Percentiles rank a stretch among this genome's conserved stretches.
Conservation (phyloP, 2,329 filamentous ascomycete genomes). For the Raffaelea ambrosiae region DNA sequence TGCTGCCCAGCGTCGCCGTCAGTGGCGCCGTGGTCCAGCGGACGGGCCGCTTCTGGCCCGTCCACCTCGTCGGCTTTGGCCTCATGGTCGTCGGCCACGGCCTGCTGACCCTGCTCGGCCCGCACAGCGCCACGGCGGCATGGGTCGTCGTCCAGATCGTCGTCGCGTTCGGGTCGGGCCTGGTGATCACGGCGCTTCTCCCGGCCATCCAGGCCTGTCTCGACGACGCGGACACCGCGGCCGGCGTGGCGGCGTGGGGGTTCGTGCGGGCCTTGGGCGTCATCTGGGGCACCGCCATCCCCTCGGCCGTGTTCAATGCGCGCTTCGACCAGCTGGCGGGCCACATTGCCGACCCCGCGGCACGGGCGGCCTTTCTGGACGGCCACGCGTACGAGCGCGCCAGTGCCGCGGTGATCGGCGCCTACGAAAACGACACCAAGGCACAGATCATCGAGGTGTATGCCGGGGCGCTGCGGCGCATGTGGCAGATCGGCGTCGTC, state of each 20-base stretch:
- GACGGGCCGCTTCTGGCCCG: constrained; percentile 19
- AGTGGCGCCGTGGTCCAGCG: constrained; percentile 8
- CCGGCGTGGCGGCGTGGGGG: constrained; percentile 27
- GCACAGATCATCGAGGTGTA: constrained; percentile 17
- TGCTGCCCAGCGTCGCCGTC: constrained; percentile 13
- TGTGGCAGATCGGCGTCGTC: constrained; percentile 19
- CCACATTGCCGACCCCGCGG: not conserved
- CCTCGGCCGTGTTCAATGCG: constrained; percentile 23
- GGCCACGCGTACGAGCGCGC: not conserved
- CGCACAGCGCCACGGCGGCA: constrained; percentile 16
- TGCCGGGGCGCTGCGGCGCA: constrained; percentile 5
- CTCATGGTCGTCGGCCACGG: constrained; percentile 17
- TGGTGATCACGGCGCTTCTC: constrained; percentile 28
- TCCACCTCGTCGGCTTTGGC: constrained; percentile 28
- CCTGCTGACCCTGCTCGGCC: constrained; percentile 16
- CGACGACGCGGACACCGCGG: constrained; percentile 23
- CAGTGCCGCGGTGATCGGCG: constrained; percentile 6
- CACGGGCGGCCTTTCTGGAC: not conserved
- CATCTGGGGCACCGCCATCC: constrained; percentile 28
- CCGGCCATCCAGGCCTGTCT: no score
- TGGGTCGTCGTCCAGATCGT: constrained; percentile 26
- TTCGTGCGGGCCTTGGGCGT: constrained; percentile 29
- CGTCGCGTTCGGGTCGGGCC: constrained; percentile 23
- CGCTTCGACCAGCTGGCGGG: not conserved
- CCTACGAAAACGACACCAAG: not conserved